Conservation (phyloP, 345 rosid species). For the Conringia planisiliqua region DNA sequence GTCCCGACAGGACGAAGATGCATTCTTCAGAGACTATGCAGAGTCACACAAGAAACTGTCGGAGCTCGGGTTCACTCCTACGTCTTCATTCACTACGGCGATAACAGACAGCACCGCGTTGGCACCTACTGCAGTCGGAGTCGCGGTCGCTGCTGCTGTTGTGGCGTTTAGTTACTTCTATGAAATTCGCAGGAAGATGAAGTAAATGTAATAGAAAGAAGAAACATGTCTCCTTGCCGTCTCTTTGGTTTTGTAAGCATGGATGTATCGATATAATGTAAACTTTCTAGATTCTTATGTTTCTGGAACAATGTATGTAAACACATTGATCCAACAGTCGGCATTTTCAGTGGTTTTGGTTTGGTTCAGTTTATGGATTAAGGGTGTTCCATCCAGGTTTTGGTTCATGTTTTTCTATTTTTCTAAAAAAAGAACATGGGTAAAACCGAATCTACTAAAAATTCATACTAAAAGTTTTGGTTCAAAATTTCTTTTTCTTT, state of each 20-base stretch:
- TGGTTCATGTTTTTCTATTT: neutral
- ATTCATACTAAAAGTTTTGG: too few species aligned
- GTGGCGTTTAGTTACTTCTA: constrained; percentile 65
- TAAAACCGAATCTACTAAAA: neutral
- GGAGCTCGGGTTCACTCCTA: constrained; percentile 69
- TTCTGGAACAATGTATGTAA: neutral
- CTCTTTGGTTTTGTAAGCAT: constrained; percentile 1
- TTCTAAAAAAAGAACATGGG: neutral
- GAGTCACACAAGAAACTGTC: constrained; percentile 82
- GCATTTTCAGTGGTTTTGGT: neutral
- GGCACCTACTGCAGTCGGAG: constrained; percentile 74
- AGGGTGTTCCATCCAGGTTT: neutral
- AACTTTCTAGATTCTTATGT: neutral
- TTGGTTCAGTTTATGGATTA: neutral
- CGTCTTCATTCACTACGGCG: constrained; percentile 39
- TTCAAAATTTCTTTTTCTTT: too few species aligned
- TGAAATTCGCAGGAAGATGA: constrained; percentile 62
- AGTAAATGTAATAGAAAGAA: constrained; percentile 29
- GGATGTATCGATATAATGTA: neutral
- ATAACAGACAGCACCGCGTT: constrained; percentile 43
- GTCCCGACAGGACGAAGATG: constrained; percentile 63
- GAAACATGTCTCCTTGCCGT: neutral
- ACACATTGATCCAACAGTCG: neutral
- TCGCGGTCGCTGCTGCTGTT: constrained; percentile 68
- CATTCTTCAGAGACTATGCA: constrained; percentile 70